Base-by-base conservation (phyloP, 2,329 filamentous ascomycete species). In the Aotearoamyces nothofagi region DNA sequence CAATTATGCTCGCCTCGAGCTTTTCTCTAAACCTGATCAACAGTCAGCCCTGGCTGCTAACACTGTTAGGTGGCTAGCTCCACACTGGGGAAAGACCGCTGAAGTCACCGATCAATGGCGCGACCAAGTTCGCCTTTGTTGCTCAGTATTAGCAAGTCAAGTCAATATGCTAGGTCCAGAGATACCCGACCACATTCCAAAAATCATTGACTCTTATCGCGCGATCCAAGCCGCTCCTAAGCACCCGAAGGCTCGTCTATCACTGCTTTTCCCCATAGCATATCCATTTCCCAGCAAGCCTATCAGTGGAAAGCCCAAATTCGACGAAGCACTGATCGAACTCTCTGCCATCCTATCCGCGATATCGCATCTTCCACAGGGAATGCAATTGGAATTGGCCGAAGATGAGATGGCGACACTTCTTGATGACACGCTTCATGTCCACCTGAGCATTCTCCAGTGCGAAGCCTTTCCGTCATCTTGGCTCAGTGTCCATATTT, bases 401-500 rank as follows among this genome's bases (percentile, higher is more conserved):
- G 75, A 80, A 29, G 69, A 80, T 16, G 80, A 92, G 34, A 64
- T 87, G 28, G 69, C 77, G 7, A 66, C 69, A 3, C 70, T 93
- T 23, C 51, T 94, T 7, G 75, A 82, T 39, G 79, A 84, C 43
- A 70, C 78, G 0, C 64, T 98, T 15, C 76, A 80, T 35, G 78
- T 92, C 5, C 77, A 92, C 45, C 81, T 84, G 53, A 94, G 84
- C 39, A 83, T 98, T 30, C 60, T 98, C 8, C 72, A 77, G 33
- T 84, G 84, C 41, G 81, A 92, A 45, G 83, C 90, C 0, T 96
- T 93, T 53, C 90, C 92, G 1, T 60, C 70, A 11, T 74, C 69
- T 34, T 98, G 90, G 92, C 61, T 98, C 24, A 96, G 86, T 50
- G 70, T 93, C 31, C 79, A 92, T 45, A 90, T 96, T 22, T 90